Evolutionary conservation across 805 yeast genomes (phyloP), one percentile per base, ranked within the genome.

Genomic region (Groenewaldozyma tartarivorans): DNA sequence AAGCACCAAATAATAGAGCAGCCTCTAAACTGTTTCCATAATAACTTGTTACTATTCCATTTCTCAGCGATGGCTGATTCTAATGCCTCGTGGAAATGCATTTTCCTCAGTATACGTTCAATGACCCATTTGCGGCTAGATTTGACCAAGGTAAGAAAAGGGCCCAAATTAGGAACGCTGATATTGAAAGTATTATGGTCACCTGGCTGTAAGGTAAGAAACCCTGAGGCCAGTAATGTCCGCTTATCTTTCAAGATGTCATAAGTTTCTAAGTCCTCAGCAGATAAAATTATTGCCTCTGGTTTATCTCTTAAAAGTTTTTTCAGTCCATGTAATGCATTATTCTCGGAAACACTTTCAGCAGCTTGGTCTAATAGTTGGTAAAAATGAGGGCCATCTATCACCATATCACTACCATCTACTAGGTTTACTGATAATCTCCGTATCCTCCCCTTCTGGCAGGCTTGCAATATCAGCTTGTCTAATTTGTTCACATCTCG

Each of bases 1-100:
- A 76, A 56, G 4, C 72, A 59, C 80, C 79, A 75, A 36, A 67
- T 59, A 22, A 76, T 54, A 36, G 63, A 69, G 40, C 65, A 66
- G 1, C 81, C 81, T 38, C 64, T 63, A 44, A 72, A 67, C 2
- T 75, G 75, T 30, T 62, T 58, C 58, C 77, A 65, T 34, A 52
- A 52, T 13, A 38, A 32, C 38, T 55, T 56, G 26, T 56, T 48
- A 9, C 47, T 32, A 11, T 49, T 52, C 44, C 61, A 60, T 35
- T 52, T 51, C 4, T 55, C 62, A n/a, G 36, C 45, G 17, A 66
- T 44, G 26, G 29, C 38, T 3, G 53, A 43, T 45, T 66, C 69
- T 18, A 64, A 51, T 39, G 59, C 40, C 42, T 67, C 69, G n/a
- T 55, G 52, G 53, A 60, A 66, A 30, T 55, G 50, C 37, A 53